Base-by-base conservation (phyloP, 352 stramenopile genomes). In the Pythium chondricola region DNA sequence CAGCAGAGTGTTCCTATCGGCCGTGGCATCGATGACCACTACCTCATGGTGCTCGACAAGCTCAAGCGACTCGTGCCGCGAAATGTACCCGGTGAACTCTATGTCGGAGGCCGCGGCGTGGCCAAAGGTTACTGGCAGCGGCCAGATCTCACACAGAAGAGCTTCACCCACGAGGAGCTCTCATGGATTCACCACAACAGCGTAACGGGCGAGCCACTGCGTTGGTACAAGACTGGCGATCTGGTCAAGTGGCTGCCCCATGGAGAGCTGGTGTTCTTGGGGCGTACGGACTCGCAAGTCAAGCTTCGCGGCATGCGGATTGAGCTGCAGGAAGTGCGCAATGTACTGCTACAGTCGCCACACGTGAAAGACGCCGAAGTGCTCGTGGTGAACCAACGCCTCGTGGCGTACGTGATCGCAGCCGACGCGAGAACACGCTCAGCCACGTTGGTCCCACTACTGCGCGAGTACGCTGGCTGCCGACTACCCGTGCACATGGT, bases 221-320 rank as follows among this genome's bases (percentile, higher is more conserved):
- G 55, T 11, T 82, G 67, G 59, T 90, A 88, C 43, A 70, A 73
- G 25, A 88, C 77, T 0, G 82, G 82, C 6, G 82, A 93, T 43
- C 60, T 85, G 7, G 76, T 85, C 25, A 79, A 81, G 43, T 76
- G 77, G 55, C 43, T 81, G 18, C 47, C 60, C 4, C 68, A 48
- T 38, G 71, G 73, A 1, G 59, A 74, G 37, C 48, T 91, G 16
- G 55, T 87, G 10, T 88, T 89, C 31, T 48, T 90, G 3, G 77
- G 81, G 8, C 64, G 83, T 16, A 72, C 72, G 1, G 83, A 94
- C 49, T 59, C 71, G 3, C 83, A 92, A 47, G 77, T 93, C 25
- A 94, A 94, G 48, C 71, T 87, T 2, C 71, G 80, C 17, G 83
- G 81, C 11, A 88, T 88, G 60, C 78, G 83, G 2, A 80, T 95